A percentile compares a stretch with the other conserved stretches of the same genome.
These are phyloP conservation scores for Huntiella savannae DNA, from an alignment of 2,329 filamentous ascomycete species.

Conservation along the genomic window DNA sequence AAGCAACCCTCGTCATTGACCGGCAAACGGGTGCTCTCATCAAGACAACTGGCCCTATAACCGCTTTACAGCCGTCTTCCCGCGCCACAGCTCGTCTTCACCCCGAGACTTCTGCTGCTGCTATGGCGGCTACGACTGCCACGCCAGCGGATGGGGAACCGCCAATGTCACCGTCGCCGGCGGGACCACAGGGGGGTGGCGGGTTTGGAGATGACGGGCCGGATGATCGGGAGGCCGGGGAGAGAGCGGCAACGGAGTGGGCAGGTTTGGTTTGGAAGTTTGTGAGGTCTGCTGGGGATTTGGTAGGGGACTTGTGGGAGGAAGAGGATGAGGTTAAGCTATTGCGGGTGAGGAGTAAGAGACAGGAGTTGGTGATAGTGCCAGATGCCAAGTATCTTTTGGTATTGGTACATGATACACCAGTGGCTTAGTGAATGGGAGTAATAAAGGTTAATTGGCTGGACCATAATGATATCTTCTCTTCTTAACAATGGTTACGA, in stretches of 20 bases:
- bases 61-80: slow-evolving; percentile 28
- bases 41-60: slow-evolving; percentile 51
- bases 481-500: no score
- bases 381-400: slow-evolving; percentile 64
- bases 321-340: slow-evolving; percentile 67
- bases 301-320: slow-evolving; percentile 54
- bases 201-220: slow-evolving; percentile 12
- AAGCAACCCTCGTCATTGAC: slow-evolving; percentile 58
- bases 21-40: slow-evolving; percentile 53
- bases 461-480: no score
- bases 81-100: slow-evolving; percentile 7
- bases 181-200: slow-evolving; percentile 16
- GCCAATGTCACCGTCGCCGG: slow-evolving; percentile 4
- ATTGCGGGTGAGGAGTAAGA: slow-evolving; percentile 60
- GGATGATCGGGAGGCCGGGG: slow-evolving; percentile 27
- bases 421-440: slow-evolving; percentile 31
- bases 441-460: no score
- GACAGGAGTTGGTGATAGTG: slow-evolving; percentile 68
- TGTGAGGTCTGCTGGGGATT: slow-evolving; percentile 44
- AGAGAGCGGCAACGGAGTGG: slow-evolving; percentile 49
- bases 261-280: slow-evolving; percentile 61
- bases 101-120: slow-evolving; percentile 6
- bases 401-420: slow-evolving; percentile 66
- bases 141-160: slow-evolving; percentile 14
- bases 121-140: slow-evolving; percentile 19